phyloP scores from a whole-genome alignment of 331 rosid species.

The Malus hybrid region DNA sequence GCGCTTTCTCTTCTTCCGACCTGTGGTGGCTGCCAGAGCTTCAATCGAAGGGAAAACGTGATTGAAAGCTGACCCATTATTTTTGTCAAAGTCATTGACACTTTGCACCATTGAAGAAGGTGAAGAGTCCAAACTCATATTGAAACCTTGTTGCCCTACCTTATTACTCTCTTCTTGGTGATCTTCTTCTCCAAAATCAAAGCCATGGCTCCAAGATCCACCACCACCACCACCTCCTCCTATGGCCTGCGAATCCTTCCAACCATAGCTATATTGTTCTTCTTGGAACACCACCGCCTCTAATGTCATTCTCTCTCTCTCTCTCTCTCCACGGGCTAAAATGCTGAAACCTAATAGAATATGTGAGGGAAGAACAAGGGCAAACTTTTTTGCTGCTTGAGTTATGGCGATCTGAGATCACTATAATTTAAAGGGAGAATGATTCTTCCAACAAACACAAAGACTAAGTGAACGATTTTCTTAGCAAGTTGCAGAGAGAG shows the following conservation, averaged over 20 bases:
- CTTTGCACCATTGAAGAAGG: conserved; percentile 10
- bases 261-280: neutral
- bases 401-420: neutral
- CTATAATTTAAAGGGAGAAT: neutral
- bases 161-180: neutral
- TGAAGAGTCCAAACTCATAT: neutral
- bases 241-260: neutral
- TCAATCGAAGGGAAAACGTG: neutral
- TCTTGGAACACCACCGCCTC: conserved; percentile 18
- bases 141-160: conserved; percentile 3
- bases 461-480: neutral
- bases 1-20: conserved; percentile 17
- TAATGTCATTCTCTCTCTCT: conserved; percentile 16
- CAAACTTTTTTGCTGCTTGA: neutral
- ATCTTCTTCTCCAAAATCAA: neutral
- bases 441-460: neutral
- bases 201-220: conserved; percentile 12
- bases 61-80: neutral
- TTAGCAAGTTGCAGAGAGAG: neutral
- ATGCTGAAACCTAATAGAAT: neutral
- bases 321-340: neutral
- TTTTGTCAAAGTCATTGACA: neutral
- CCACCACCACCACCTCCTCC: conserved; percentile 2
- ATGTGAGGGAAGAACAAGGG: neutral
- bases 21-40: neutral